Evolutionary conservation across 805 yeast genomes (phyloP).

Genomic region (Kuraishia capsulata): DNA sequence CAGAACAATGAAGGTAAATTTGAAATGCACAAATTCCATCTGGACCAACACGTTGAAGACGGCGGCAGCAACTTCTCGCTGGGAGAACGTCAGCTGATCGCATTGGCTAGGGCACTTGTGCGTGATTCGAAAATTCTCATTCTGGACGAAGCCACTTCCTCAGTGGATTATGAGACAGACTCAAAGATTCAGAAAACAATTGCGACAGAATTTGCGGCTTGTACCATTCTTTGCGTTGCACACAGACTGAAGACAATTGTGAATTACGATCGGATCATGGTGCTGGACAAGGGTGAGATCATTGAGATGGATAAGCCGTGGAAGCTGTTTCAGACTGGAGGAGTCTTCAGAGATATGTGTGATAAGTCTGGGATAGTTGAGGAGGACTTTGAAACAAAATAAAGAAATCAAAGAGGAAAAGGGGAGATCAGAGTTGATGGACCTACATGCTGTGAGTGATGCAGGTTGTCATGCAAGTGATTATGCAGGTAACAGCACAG

Average conservation of each 20-base stretch:
- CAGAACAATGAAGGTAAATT: slow-evolving; percentile 30
- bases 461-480: too few relatives aligned
- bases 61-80: slow-evolving; percentile 64
- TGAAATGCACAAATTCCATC: slow-evolving; percentile 47
- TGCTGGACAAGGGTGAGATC: slow-evolving; percentile 47
- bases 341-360: slow-evolving; percentile 46
- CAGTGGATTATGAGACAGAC: slow-evolving; percentile 70
- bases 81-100: slow-evolving; percentile 65
- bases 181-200: slow-evolving; percentile 54
- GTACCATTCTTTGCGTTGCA: slow-evolving; percentile 68
- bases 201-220: slow-evolving; percentile 42
- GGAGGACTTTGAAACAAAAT: slow-evolving; percentile 21
- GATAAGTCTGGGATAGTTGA: slow-evolving; percentile 33
- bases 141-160: slow-evolving; percentile 71
- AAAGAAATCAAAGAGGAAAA: too few relatives aligned
- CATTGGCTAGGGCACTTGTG: slow-evolving; percentile 64
- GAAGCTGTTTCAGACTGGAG: slow-evolving; percentile 29
- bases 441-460: too few relatives aligned
- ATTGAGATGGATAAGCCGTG: slow-evolving; percentile 48
- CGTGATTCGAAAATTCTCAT: slow-evolving; percentile 52
- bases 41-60: slow-evolving; percentile 51
- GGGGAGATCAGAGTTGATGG: too few relatives aligned
- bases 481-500: too few relatives aligned
- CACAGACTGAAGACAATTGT: slow-evolving; percentile 60
- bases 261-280: slow-evolving; percentile 49